Evolutionary conservation across 164 flowering plant genomes (phyloP).

Genomic region (Nymphaea thermarum): DNA sequence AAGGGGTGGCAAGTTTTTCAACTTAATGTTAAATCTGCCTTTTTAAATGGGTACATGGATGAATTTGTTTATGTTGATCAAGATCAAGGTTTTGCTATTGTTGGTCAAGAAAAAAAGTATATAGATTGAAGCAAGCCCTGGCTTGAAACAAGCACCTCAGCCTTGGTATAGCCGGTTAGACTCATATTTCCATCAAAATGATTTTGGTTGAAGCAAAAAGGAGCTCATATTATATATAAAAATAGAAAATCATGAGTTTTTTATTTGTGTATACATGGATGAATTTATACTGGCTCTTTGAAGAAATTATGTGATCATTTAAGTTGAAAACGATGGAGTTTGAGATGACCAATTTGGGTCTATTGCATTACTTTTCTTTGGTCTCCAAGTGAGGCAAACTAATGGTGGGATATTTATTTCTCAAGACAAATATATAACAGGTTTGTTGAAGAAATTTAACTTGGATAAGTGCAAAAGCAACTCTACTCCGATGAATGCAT

Average conservation of each 20-base stretch:
- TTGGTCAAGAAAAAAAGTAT: conserved; percentile 8
- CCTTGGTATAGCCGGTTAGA: conserved; percentile 9
- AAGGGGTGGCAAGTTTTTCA: conserved; percentile 6
- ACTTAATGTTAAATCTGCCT: conserved; percentile 6
- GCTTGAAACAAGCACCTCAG: conserved; percentile 9
- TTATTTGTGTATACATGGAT: conserved; percentile 2
- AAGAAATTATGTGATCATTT: neutral
- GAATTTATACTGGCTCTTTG: conserved; percentile 6
- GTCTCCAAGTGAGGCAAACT: no score
- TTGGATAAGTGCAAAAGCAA: conserved; percentile 4
- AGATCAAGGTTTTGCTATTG: conserved; percentile 6
- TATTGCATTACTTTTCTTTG: conserved; percentile 6
- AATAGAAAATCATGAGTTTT: neutral
- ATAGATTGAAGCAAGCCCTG: conserved; percentile 7
- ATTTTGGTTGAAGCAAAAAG: neutral
- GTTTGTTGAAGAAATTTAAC: conserved; percentile 3
- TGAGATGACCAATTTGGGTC: conserved; percentile 5
- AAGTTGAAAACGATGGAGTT: conserved; percentile 4
- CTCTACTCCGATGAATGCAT: neutral
- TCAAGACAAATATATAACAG: conserved; percentile 3
- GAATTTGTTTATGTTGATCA: conserved; percentile 10
- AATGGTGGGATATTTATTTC: neutral
- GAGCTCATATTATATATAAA: conserved; percentile 1
- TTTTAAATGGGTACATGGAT: conserved; percentile 14
- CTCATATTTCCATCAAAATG: conserved; percentile 2